Base-by-base conservation (phyloP, 805 yeast genomes). In the Pichia thaimueangensis region DNA sequence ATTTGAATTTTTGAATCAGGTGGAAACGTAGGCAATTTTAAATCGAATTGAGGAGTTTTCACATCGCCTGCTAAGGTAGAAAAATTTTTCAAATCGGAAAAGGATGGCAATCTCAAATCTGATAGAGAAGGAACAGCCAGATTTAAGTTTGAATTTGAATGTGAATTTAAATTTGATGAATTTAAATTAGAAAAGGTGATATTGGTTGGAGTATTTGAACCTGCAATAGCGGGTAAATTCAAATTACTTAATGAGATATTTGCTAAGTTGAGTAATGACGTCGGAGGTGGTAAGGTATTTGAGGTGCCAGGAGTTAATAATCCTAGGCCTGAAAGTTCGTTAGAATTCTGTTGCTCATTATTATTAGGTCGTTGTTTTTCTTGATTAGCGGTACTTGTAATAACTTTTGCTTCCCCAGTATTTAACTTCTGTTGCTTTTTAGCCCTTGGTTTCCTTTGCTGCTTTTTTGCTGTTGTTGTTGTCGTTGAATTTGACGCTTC, bases 71-170 rank as follows among this genome's bases (percentile, higher is more conserved):
- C 27, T 7, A 36, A 15, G 4, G 32, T n/a, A 23, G 13, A 15
- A 20, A 45, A 30, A 23, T 23, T 24, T 22, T 41, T 47, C n/a
- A 47, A 31, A 25, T 47, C 52, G 1, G 47, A 35, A 25, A 45
- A 48, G 9, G 52, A 48, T 5, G 48, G 46, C n/a, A 47, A 25
- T n/a, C 17, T 35, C 11, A 37, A 34, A 11, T 39, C 38, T 5
- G 46, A 17, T 15, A 45, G 30, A 19, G 48, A 31, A 6, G 35
- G n/a, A 10, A 38, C 35, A 24, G 27, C 41, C 12, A 12, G 16
- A 17, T 17, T 16, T 24, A 19, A 17, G 6, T 15, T 9, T 28
- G 10, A 7, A 24, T 24, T 13, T 9, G 37, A 34, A n/a, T 17
- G 19, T 20, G 28, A n/a, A 24, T 21, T 22, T n/a, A 29, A 9